phyloP scores from a whole-genome alignment of 176 grass and related monocot species.

The Zea luxurians region DNA sequence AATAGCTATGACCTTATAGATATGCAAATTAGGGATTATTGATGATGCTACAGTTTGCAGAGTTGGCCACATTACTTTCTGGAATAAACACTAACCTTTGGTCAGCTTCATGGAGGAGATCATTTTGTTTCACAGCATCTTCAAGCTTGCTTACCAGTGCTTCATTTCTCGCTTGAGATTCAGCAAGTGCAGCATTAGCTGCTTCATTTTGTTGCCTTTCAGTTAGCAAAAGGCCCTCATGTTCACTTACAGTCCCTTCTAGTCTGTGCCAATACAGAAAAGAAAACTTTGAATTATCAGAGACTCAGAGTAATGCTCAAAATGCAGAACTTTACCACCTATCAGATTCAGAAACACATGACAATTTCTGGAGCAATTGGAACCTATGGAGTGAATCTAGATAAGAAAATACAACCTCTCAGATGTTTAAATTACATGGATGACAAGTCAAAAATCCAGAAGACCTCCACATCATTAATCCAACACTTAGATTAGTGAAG shows the following conservation, averaged over 20 bases:
- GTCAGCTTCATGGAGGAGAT: slow-evolving; percentile 50
- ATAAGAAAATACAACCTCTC: background rate
- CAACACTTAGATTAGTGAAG: too few relatives aligned
- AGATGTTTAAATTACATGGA: too few relatives aligned
- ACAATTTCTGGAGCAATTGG: background rate
- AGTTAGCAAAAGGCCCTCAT: slow-evolving; percentile 59
- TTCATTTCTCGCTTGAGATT: slow-evolving; percentile 60
- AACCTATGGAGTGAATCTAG: background rate
- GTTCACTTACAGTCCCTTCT: slow-evolving; percentile 56
- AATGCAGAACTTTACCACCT: slow-evolving; percentile 8
- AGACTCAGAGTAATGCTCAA: slow-evolving; percentile 29
- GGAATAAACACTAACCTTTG: slow-evolving; percentile 52
- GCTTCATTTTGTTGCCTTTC: slow-evolving; percentile 57
- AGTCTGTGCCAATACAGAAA: slow-evolving; percentile 44
- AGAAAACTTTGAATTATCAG: slow-evolving; percentile 5
- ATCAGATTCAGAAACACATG: background rate
- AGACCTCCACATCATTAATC: too few relatives aligned
- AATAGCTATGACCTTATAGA: slow-evolving; percentile 23
- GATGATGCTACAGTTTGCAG: slow-evolving; percentile 7
- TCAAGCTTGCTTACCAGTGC: slow-evolving; percentile 53
- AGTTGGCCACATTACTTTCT: slow-evolving; percentile 18
- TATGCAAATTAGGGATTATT: slow-evolving; percentile 27
- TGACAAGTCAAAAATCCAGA: too few relatives aligned
- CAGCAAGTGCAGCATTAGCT: slow-evolving; percentile 40
- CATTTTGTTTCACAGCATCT: slow-evolving; percentile 66